These are phyloP conservation scores for Chamaenerion angustifolium DNA, from an alignment of 345 rosid species.

Conservation along the genomic window DNA sequence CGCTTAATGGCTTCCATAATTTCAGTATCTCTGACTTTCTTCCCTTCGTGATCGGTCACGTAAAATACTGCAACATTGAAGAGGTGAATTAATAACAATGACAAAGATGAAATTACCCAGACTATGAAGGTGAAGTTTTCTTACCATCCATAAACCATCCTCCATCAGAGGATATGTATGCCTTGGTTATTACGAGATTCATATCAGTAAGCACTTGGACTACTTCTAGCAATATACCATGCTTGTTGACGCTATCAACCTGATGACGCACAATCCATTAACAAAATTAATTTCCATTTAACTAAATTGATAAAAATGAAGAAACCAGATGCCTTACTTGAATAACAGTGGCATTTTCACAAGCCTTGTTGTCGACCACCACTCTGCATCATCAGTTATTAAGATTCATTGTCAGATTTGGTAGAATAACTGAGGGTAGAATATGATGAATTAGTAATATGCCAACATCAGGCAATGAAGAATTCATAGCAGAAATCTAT, in stretches of 20 bases:
- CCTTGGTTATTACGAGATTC: slow-evolving; percentile 31
- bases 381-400: slow-evolving; percentile 19
- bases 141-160: slow-evolving; percentile 52
- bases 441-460: no score
- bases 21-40: slow-evolving; percentile 53
- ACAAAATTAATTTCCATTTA: neutral
- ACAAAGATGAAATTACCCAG: neutral
- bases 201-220: slow-evolving; percentile 37
- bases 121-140: neutral
- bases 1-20: slow-evolving; percentile 25
- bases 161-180: slow-evolving; percentile 39
- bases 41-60: slow-evolving; percentile 51
- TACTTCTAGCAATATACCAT: slow-evolving; percentile 32
- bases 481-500: no score
- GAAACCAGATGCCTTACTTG: slow-evolving; percentile 13
- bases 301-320: neutral
- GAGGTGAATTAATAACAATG: neutral
- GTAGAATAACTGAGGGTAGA: no score
- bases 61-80: slow-evolving; percentile 25
- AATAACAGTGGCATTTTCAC: slow-evolving; percentile 31
- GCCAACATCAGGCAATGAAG: no score
- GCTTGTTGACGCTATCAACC: slow-evolving; percentile 34
- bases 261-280: slow-evolving; percentile 2
- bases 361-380: slow-evolving; percentile 27
- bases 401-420: neutral